Conservation (phyloP, 1,284 basidiomycete genomes). For the Pascua sp. region DNA sequence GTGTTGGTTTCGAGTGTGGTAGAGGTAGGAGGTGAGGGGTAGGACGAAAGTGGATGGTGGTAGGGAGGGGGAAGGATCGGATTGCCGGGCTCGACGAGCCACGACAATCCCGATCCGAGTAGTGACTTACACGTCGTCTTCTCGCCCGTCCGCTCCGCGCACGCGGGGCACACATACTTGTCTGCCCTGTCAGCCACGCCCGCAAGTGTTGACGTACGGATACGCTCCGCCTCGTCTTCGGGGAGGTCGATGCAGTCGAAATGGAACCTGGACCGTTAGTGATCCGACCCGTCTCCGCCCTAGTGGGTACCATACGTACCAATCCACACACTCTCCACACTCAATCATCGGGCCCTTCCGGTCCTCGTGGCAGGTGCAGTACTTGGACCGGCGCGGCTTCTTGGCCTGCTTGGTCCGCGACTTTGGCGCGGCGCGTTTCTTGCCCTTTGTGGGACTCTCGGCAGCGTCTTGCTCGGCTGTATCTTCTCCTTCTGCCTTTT, state of each 20-base stretch:
- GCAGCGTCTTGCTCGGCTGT: neutral
- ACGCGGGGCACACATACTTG: constrained; percentile 33
- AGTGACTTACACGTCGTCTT: constrained; percentile 38
- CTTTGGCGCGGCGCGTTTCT: constrained; percentile 13
- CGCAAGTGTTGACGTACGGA: constrained; percentile 28
- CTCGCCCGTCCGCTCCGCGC: constrained; percentile 28
- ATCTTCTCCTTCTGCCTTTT: neutral
- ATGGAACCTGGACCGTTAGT: constrained; percentile 35
- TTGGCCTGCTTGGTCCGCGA: constrained; percentile 8
- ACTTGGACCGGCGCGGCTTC: constrained; percentile 22
- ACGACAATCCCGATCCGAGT: too few relatives aligned
- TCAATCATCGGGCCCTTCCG: constrained; percentile 43
- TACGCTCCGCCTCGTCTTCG: constrained; percentile 34
- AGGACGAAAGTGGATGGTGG: too few relatives aligned
- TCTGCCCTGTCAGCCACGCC: constrained; percentile 20
- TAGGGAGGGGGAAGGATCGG: neutral
- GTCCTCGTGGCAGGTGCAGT: constrained; percentile 35
- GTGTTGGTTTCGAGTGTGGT: too few relatives aligned
- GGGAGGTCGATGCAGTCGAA: constrained; percentile 35
- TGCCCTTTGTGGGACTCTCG: constrained; percentile 13
- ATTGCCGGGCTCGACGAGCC: too few relatives aligned
- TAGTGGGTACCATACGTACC: constrained; percentile 30
- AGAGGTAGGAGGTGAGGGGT: too few relatives aligned
- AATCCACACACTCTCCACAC: constrained; percentile 42
- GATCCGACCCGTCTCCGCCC: neutral